These are phyloP conservation scores for Taphrina confusa DNA, from an alignment of 1,139 yeast species.

Conservation along the genomic window DNA sequence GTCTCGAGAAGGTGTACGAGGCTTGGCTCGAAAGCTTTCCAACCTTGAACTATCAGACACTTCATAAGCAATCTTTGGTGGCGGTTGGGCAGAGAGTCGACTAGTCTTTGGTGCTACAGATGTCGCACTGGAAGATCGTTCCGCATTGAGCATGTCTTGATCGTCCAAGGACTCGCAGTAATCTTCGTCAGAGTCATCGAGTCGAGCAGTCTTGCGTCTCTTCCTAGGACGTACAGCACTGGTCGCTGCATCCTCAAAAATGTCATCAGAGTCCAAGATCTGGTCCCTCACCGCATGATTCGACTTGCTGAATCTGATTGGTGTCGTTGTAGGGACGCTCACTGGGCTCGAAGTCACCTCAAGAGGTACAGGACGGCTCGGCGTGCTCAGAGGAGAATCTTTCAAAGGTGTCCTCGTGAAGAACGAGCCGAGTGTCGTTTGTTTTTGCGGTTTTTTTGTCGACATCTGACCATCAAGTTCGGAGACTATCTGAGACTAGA, in stretches of 20 bases:
- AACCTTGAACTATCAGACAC: background rate
- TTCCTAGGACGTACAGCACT: constrained; percentile 19
- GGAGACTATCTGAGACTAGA: too few species aligned
- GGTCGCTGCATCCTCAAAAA: background rate
- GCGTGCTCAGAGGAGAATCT: constrained; percentile 16
- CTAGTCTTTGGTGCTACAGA: background rate
- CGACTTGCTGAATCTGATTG: background rate
- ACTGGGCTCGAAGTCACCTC: background rate
- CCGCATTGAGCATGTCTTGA: constrained; percentile 16
- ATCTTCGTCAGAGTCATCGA: constrained; percentile 28
- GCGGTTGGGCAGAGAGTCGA: background rate
- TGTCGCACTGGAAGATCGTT: background rate
- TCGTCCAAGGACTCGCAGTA: constrained; percentile 21
- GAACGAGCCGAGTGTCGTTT: constrained; percentile 31
- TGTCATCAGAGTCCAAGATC: background rate
- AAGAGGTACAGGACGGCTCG: constrained; percentile 3
- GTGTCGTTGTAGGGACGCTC: background rate
- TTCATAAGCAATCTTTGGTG: background rate
- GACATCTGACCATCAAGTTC: too few species aligned
- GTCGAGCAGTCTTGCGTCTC: constrained; percentile 24
- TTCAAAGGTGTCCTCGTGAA: constrained; percentile 29
- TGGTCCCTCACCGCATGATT: background rate
- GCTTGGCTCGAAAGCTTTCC: background rate
- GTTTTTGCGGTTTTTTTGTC: constrained; percentile 9
- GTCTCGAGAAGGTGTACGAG: background rate